phyloP scores from a whole-genome alignment of 1,139 yeast genomes.

The Zygoascus hellenicus region DNA sequence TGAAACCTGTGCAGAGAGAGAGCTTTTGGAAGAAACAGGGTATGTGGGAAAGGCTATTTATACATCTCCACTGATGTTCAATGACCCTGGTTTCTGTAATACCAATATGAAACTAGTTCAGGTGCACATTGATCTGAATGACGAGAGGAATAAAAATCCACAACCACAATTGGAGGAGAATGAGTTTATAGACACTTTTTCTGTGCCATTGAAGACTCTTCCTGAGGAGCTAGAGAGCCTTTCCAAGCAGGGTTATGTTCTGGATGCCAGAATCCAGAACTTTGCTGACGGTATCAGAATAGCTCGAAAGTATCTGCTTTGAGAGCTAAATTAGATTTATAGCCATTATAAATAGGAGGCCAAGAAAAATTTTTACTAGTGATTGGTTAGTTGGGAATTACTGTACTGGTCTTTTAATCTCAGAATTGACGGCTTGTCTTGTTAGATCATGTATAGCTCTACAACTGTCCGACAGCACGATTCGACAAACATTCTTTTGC shows the following conservation, averaged over 20 bases:
- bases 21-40: slow-evolving; percentile 88
- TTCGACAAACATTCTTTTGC: too few relatives aligned
- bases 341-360: too few relatives aligned
- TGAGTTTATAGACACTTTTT: slow-evolving; percentile 81
- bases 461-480: too few relatives aligned
- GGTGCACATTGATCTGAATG: slow-evolving; percentile 66
- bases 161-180: slow-evolving; percentile 73
- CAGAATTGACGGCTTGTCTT: too few relatives aligned
- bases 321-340: neutral
- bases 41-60: slow-evolving; percentile 59
- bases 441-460: too few relatives aligned
- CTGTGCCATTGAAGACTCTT: slow-evolving; percentile 54
- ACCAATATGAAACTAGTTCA: slow-evolving; percentile 79
- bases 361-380: too few relatives aligned
- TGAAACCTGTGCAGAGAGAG: slow-evolving; percentile 78
- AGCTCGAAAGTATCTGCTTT: slow-evolving; percentile 28
- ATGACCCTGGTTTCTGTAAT: slow-evolving; percentile 89
- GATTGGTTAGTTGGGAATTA: too few relatives aligned
- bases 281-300: slow-evolving; percentile 69
- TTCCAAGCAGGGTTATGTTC: slow-evolving; percentile 57
- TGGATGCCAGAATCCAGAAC: slow-evolving; percentile 85
- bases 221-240: slow-evolving; percentile 50
- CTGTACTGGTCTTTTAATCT: too few relatives aligned
- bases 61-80: slow-evolving; percentile 55
- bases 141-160: slow-evolving; percentile 63